Evolutionary conservation across 805 yeast genomes (phyloP), one percentile per base, ranked within the genome.

Genomic region (Suhomyces prunicola): DNA sequence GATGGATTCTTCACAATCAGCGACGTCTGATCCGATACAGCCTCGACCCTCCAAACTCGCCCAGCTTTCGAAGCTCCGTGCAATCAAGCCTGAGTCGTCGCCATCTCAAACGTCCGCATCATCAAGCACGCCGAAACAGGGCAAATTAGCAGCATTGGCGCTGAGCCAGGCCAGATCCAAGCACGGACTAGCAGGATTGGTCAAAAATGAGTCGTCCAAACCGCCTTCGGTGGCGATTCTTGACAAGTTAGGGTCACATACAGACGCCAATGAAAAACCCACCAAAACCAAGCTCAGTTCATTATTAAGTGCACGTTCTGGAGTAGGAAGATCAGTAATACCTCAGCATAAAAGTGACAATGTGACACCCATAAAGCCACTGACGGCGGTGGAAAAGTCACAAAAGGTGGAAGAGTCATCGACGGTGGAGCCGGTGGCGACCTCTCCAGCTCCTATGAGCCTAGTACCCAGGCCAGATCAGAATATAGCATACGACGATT

Each of bases 181-280:
- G 41, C 26, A 22, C 4, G 41, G 41, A 23, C 23, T n/a, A 26
- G 29, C 81, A 40, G 71, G 71, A 31, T 66, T 82, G 59, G 84
- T 84, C n/a, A 74, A 72, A 57, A 68, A 73, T 13, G 23, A 17
- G 19, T 13, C 24, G 19, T 13, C 50, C 15, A 22, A 19, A 26
- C 44, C 33, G n/a, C 4, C 12, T 19, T 56, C 59, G 41, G 56
- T 60, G 24, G 63, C 59, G 31, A 65, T 63, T 40, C 54, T 65
- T 48, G 58, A 61, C 13, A 36, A 42, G 12, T 41, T 52, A 33
- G n/a, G 48, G 8, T 27, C 42, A 10, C 41, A 33, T n/a, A 5
- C 17, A 19, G 42, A 39, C 13, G 5, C 42, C 23, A 19, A 36
- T 9, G 24, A 17, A 5, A 39, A 19, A 8, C 42, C 42, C 42